phyloP scores from a whole-genome alignment of 768 basidiomycete genomes.

The Pleurotus ostreatus region DNA sequence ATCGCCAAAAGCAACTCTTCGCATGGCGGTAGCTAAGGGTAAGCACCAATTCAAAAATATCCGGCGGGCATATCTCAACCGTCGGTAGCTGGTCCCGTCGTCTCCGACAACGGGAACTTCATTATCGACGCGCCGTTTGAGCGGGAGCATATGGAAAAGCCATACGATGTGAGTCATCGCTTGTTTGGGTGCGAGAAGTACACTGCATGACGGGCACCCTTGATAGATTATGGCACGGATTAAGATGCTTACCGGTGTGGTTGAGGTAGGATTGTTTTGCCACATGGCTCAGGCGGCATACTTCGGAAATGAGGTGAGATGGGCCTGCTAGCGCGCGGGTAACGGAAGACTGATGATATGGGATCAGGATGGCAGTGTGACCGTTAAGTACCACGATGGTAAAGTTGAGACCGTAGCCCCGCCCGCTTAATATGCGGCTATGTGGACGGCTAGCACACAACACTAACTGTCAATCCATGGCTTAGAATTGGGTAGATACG shows the following conservation, averaged over 20 bases:
- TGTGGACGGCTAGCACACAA: no score
- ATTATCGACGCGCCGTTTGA: constrained; percentile 94
- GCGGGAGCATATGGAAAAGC: constrained; percentile 61
- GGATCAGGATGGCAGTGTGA: constrained; percentile 65
- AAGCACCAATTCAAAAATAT: not conserved
- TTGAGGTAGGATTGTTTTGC: constrained; percentile 99
- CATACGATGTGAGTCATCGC: constrained; percentile 44
- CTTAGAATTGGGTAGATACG: no score
- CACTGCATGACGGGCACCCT: constrained; percentile 4
- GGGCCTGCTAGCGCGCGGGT: no score
- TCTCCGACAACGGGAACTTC: constrained; percentile 96
- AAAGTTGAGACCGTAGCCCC: constrained; percentile 24
- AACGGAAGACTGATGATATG: not conserved
- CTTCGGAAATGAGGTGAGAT: constrained; percentile 78
- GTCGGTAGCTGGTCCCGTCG: constrained; percentile 82
- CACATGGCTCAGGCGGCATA: constrained; percentile 93
- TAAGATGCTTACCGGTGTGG: constrained; percentile 95
- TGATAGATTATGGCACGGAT: constrained; percentile 70
- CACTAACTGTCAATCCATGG: no score
- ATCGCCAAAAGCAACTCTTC: constrained; percentile 68
- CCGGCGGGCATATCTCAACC: constrained; percentile 2
- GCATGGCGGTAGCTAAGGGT: constrained; percentile 89
- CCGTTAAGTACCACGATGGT: constrained; percentile 54
- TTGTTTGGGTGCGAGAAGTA: not conserved
- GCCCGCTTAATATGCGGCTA: not conserved